A percentile compares a stretch with the other conserved stretches of the same genome.
Conservation (phyloP, 2,329 filamentous ascomycete genomes). For the Daldinia sp. region DNA sequence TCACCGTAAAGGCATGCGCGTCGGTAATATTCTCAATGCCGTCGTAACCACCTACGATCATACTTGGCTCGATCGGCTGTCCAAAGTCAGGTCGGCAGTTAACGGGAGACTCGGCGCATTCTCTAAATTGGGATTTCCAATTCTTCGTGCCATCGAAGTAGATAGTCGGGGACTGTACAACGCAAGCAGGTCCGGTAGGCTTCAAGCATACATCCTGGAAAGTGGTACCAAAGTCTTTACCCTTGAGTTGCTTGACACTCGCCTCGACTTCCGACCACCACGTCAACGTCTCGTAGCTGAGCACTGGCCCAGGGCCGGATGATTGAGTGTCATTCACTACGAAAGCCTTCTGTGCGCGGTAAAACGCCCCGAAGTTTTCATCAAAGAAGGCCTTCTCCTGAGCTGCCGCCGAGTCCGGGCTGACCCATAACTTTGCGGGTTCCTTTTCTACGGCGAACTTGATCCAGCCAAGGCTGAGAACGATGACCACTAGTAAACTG, state of each 20-base stretch:
- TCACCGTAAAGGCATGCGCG: slow-evolving; percentile 82
- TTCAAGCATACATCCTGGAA: slow-evolving; percentile 93
- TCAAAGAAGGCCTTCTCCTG: slow-evolving; percentile 96
- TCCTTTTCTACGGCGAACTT: slow-evolving; percentile 90
- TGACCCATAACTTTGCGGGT: slow-evolving; percentile 95
- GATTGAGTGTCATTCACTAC: slow-evolving; percentile 83
- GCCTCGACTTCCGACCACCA: slow-evolving; percentile 97
- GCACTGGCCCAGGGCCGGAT: slow-evolving; percentile 73
- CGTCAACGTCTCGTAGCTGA: slow-evolving; percentile 85
- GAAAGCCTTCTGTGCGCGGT: slow-evolving; percentile 91
- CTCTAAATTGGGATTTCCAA: slow-evolving; percentile 77
- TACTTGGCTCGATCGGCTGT: slow-evolving; percentile 84
- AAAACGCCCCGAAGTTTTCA: slow-evolving; percentile 91
- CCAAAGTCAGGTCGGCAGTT: slow-evolving; percentile 87
- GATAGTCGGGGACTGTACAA: slow-evolving; percentile 89
- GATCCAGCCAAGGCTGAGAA: slow-evolving; percentile 88
- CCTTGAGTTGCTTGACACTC: slow-evolving; percentile 76
- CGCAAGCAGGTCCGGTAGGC: slow-evolving; percentile 86
- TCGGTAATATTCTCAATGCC: slow-evolving; percentile 71
- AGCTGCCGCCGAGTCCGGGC: slow-evolving; percentile 87
- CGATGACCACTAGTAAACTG: slow-evolving; percentile 76
- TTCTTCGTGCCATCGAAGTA: slow-evolving; percentile 77
- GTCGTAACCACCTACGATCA: slow-evolving; percentile 85
- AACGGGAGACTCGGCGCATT: slow-evolving; percentile 82
- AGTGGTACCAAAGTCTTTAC: slow-evolving; percentile 70